These are phyloP conservation scores for Chrysosporium keratinophilum DNA, from an alignment of 2,329 filamentous ascomycete genomes.

Conservation along the genomic window DNA sequence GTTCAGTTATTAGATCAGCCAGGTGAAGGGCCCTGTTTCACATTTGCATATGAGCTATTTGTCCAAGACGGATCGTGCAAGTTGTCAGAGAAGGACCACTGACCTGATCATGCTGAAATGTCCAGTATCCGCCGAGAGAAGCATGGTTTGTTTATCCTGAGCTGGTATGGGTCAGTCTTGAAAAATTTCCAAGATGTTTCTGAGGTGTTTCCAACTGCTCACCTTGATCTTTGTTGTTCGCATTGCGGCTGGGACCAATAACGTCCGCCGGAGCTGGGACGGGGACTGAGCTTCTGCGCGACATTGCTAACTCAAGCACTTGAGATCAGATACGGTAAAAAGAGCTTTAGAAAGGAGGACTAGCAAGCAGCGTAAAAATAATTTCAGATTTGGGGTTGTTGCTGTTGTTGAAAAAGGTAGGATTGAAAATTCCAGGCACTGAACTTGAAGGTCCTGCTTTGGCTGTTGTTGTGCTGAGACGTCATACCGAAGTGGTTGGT, in stretches of 20 bases:
- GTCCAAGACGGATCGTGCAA: neutral
- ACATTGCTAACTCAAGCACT: constrained; percentile 10
- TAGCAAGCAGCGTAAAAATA: neutral
- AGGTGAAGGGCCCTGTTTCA: constrained; percentile 37
- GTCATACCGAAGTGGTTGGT: neutral
- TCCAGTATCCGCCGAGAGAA: constrained; percentile 38
- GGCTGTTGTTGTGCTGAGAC: neutral
- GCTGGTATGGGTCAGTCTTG: constrained; percentile 22
- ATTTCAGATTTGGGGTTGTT: neutral
- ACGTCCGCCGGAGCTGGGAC: constrained; percentile 5
- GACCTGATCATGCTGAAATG: constrained; percentile 44
- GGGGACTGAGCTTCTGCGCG: constrained; percentile 14
- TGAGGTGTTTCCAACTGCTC: neutral
- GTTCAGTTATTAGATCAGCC: constrained; percentile 42
- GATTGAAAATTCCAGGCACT: neutral
- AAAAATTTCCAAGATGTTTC: neutral
- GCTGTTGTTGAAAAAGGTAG: neutral
- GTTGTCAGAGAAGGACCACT: constrained; percentile 15
- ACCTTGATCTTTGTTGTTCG: constrained; percentile 7
- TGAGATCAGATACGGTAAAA: neutral
- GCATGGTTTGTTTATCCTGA: constrained; percentile 42
- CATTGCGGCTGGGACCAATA: constrained; percentile 1
- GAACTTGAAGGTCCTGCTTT: neutral
- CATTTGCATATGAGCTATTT: constrained; percentile 8
- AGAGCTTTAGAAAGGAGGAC: neutral